Percentiles rank a stretch among this genome's conserved stretches.
phyloP scores from a whole-genome alignment of 495 filamentous ascomycete species.

The Thozetella sp. region DNA sequence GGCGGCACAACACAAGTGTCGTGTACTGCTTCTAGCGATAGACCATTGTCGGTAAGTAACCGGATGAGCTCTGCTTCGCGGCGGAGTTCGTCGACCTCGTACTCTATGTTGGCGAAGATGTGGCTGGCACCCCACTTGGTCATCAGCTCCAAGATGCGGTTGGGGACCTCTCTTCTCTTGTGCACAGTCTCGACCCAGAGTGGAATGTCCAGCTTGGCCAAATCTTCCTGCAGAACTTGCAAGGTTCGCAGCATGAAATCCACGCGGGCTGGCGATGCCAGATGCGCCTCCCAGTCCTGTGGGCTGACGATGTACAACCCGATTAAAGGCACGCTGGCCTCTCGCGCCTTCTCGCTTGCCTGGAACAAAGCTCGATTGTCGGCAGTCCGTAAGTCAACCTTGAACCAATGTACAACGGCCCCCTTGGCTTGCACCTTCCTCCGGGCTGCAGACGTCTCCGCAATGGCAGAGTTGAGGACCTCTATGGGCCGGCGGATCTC shows the following conservation, averaged over 20 bases:
- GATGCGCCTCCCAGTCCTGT: constrained; percentile 83
- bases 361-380: constrained; percentile 76
- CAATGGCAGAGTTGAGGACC: constrained; percentile 52
- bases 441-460: constrained; percentile 49
- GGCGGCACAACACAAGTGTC: constrained; percentile 85
- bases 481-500: constrained; percentile 73
- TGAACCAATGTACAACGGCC: constrained; percentile 91
- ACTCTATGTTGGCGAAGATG: constrained; percentile 72
- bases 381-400: constrained; percentile 71
- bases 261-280: constrained; percentile 70
- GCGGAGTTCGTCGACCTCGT: constrained; percentile 77
- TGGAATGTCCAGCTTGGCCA: constrained; percentile 76
- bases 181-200: constrained; percentile 74
- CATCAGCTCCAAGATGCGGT: constrained; percentile 68
- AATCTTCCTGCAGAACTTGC: constrained; percentile 62
- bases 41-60: constrained; percentile 57
- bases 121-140: constrained; percentile 76
- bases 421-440: constrained; percentile 48
- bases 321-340: constrained; percentile 68
- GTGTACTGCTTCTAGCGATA: constrained; percentile 67
- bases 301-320: constrained; percentile 81
- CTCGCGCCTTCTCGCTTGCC: constrained; percentile 68
- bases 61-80: constrained; percentile 70
- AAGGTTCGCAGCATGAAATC: constrained; percentile 79
- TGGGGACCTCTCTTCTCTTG: constrained; percentile 62